Percentiles rank a stretch among this genome's conserved stretches.
Evolutionary conservation across 2,329 filamentous ascomycete species (phyloP).

Genomic region (Verticillium dahliae): DNA sequence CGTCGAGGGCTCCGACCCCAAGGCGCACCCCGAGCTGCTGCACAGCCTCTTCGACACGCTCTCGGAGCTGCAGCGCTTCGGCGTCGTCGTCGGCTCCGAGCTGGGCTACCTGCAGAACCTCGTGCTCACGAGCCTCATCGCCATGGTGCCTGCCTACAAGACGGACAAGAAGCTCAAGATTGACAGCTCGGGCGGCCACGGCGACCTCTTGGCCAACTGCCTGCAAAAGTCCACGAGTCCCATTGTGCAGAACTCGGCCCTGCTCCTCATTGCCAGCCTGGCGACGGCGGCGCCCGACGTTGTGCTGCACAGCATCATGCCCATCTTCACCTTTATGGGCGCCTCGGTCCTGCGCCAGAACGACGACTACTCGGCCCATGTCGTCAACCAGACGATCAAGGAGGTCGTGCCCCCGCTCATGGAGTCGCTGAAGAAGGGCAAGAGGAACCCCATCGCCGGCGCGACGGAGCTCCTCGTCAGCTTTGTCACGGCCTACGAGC

Average conservation of each 20-base stretch:
- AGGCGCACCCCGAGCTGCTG: constrained; percentile 69
- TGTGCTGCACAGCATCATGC: constrained; percentile 96
- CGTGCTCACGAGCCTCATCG: constrained; percentile 72
- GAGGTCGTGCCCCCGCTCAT: constrained; percentile 91
- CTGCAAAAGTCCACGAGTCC: constrained; percentile 87
- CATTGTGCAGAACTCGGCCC: constrained; percentile 85
- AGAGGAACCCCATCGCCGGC: constrained; percentile 70
- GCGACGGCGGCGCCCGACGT: constrained; percentile 84
- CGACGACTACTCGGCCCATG: constrained; percentile 94
- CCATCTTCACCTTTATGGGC: constrained; percentile 97
- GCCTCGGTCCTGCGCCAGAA: constrained; percentile 84
- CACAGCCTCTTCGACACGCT: constrained; percentile 76
- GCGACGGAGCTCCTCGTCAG: constrained; percentile 88
- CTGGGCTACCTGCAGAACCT: constrained; percentile 86
- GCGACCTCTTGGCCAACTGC: constrained; percentile 88
- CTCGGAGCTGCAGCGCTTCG: constrained; percentile 81
- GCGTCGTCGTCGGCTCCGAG: constrained; percentile 74
- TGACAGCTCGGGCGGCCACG: constrained; percentile 73
- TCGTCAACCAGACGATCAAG: constrained; percentile 91
- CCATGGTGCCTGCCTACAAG: constrained; percentile 76
- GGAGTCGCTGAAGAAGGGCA: constrained; percentile 73
- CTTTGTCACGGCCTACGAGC: constrained; percentile 93
- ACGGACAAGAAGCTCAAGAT: constrained; percentile 54
- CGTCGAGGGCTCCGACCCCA: constrained; percentile 72
- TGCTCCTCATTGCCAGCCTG: constrained; percentile 80